phyloP scores from a whole-genome alignment of 306 rosid species.

The Trifolium pratense region DNA sequence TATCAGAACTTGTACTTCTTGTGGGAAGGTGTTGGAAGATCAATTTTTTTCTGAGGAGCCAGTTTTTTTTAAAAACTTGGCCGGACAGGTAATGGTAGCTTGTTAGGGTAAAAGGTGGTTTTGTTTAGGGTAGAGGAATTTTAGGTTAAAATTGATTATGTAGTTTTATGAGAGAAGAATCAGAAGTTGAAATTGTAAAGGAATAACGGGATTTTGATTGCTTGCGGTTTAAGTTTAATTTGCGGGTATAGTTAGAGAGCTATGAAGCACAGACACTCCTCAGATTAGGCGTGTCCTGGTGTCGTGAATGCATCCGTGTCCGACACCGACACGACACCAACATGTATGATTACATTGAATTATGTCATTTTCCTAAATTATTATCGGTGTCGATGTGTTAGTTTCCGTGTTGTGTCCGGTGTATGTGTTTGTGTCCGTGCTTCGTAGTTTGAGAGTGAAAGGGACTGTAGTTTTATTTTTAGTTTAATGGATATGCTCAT shows the following conservation, averaged over 20 bases:
- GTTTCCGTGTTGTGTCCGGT: no score
- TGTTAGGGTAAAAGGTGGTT: background rate
- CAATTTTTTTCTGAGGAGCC: conserved; percentile 28
- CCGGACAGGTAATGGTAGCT: conserved; percentile 36
- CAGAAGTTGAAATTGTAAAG: background rate
- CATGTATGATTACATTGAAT: no score
- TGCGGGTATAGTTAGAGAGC: background rate
- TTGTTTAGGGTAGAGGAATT: conserved; percentile 14
- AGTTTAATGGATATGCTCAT: background rate
- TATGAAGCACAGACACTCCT: no score
- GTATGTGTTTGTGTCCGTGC: no score
- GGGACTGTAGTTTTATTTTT: background rate
- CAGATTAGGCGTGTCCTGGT: no score
- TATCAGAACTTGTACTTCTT: conserved; percentile 33
- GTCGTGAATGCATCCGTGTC: no score
- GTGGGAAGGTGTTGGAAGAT: conserved; percentile 48
- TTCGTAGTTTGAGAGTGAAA: background rate
- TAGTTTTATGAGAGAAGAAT: background rate
- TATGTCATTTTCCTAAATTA: no score
- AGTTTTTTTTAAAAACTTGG: conserved; percentile 26
- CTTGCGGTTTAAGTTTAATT: conserved; percentile 25
- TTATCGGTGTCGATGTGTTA: no score
- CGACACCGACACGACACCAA: no score
- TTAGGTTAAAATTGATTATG: background rate
- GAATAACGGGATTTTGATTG: background rate